phyloP scores from a whole-genome alignment of 2,329 filamentous ascomycete species.

The Aspergillus brunneoviolaceus region DNA sequence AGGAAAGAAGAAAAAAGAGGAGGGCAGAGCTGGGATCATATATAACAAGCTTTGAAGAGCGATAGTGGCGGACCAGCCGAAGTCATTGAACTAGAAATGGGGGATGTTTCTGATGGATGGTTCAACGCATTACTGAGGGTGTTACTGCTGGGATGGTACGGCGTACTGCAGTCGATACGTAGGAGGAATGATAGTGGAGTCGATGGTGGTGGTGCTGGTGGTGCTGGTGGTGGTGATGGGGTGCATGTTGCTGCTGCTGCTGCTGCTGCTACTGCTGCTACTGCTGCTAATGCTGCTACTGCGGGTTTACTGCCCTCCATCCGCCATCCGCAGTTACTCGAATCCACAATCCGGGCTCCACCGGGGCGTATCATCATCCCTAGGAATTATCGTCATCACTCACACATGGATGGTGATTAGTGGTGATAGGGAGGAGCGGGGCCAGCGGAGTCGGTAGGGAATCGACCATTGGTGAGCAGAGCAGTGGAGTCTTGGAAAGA shows the following conservation, averaged over 20 bases:
- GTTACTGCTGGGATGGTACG: no score
- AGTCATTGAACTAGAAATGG: neutral
- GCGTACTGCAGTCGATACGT: slow-evolving; percentile 4
- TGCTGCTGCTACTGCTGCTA: no score
- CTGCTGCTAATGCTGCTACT: neutral
- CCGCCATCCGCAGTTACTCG: slow-evolving; percentile 11
- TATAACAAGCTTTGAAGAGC: slow-evolving; percentile 6
- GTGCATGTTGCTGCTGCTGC: no score
- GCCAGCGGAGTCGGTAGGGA: neutral
- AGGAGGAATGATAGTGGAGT: neutral
- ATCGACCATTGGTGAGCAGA: neutral
- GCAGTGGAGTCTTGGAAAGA: neutral
- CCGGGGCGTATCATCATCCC: slow-evolving; percentile 33
- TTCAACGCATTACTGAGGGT: neutral
- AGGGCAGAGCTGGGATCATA: neutral
- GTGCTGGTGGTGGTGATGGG: slow-evolving; percentile 8
- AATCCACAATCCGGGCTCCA: slow-evolving; percentile 24
- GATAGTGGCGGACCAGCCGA: slow-evolving; percentile 17
- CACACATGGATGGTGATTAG: slow-evolving; percentile 3
- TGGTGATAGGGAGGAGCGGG: neutral
- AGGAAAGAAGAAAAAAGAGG: slow-evolving; percentile 9
- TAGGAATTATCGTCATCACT: slow-evolving; percentile 42
- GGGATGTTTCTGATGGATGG: neutral
- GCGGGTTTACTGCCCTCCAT: slow-evolving; percentile 9
- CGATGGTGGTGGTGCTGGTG: neutral